These are phyloP conservation scores for Megacollybia marginata DNA, from an alignment of 768 basidiomycete species.

Conservation along the genomic window DNA sequence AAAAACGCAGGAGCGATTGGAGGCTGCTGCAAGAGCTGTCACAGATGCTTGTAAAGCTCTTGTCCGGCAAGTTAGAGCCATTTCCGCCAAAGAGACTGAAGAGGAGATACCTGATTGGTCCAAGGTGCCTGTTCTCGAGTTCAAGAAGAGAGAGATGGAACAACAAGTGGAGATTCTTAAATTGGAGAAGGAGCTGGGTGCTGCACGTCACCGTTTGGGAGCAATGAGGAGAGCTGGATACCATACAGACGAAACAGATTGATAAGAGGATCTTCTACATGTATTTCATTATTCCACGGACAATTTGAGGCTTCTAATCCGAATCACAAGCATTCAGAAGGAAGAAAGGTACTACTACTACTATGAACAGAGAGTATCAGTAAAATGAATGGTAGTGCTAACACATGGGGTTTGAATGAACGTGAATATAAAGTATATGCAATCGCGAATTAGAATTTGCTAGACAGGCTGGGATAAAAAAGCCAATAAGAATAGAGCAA, in stretches of 20 bases:
- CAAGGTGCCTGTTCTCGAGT: constrained; percentile 89
- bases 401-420: constrained; percentile 1
- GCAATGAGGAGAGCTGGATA: constrained; percentile 87
- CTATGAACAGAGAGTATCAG: too few species aligned
- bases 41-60: constrained; percentile 96
- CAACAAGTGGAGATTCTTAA: constrained; percentile 98
- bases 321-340: too few species aligned
- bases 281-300: background rate
- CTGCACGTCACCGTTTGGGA: constrained; percentile 73
- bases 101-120: constrained; percentile 85
- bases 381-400: background rate
- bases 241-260: constrained; percentile 80
- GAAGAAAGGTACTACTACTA: too few species aligned
- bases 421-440: constrained; percentile 1
- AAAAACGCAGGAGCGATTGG: constrained; percentile 94
- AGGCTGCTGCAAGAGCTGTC: constrained; percentile 94
- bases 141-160: constrained; percentile 98
- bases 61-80: constrained; percentile 92
- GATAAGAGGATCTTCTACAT: constrained; percentile 13
- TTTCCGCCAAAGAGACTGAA: constrained; percentile 75
- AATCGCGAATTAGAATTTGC: constrained; percentile 8
- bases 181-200: constrained; percentile 91
- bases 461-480: constrained; percentile 2
- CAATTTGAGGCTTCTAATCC: too few species aligned
- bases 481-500: constrained; percentile 6